These are phyloP conservation scores for Monosporascus sp. DNA, from an alignment of 2,329 filamentous ascomycete species.

Conservation along the genomic window DNA sequence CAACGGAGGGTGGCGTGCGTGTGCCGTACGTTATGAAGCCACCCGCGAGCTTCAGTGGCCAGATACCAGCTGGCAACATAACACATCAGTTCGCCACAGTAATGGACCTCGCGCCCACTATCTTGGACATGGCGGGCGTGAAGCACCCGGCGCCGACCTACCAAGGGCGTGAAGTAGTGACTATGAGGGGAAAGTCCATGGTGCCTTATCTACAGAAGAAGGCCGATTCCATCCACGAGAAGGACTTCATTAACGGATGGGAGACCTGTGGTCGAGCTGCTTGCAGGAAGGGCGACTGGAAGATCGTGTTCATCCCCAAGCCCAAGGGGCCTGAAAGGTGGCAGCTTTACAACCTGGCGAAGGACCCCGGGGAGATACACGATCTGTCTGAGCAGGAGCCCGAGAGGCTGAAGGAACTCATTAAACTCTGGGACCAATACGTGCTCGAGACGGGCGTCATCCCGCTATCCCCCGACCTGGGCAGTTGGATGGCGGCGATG, in stretches of 20 bases:
- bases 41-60: constrained; percentile 22
- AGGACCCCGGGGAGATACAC: constrained; percentile 40
- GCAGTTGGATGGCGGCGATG: constrained; percentile 53
- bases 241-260: constrained; percentile 33
- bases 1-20: constrained; percentile 45
- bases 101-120: constrained; percentile 46
- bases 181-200: constrained; percentile 31
- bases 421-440: constrained; percentile 32
- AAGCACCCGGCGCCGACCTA: constrained; percentile 49
- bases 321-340: constrained; percentile 44
- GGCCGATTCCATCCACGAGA: constrained; percentile 27
- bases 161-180: constrained; percentile 28
- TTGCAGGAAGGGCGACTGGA: constrained; percentile 32
- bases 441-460: constrained; percentile 53
- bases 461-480: constrained; percentile 54
- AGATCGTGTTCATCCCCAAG: constrained; percentile 42
- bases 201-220: constrained; percentile 24
- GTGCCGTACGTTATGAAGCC: constrained; percentile 47
- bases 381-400: constrained; percentile 31
- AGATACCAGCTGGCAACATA: constrained; percentile 30
- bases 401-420: constrained; percentile 24
- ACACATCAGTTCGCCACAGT: constrained; percentile 48
- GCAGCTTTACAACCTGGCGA: constrained; percentile 43
- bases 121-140: constrained; percentile 42
- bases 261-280: constrained; percentile 31